Evolutionary conservation across 768 basidiomycete genomes (phyloP).

Genomic region (Xerocomellus amylosporus): DNA sequence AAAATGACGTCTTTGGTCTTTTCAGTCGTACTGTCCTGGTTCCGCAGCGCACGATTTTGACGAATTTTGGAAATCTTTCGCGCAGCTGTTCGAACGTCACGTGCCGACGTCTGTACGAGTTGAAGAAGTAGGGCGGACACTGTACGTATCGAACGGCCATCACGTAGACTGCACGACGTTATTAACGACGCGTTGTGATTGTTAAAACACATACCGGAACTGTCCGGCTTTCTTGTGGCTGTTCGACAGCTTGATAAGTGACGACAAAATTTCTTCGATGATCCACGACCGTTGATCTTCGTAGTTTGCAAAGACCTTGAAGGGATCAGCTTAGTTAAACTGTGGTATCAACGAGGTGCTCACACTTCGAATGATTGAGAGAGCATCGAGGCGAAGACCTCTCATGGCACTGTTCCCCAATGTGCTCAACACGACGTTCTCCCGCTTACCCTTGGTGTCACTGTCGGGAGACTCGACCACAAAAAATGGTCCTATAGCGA

Average conservation of each 20-base stretch:
- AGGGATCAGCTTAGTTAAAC: constrained; percentile 2
- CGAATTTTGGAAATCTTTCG: constrained; percentile 59
- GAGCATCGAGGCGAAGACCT: constrained; percentile 73
- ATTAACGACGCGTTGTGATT: neutral
- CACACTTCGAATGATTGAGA: constrained; percentile 83
- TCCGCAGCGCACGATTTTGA: constrained; percentile 57
- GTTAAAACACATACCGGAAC: constrained; percentile 59
- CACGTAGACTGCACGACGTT: constrained; percentile 61
- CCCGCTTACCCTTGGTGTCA: constrained; percentile 57
- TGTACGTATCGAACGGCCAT: constrained; percentile 89
- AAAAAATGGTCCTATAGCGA: constrained; percentile 93
- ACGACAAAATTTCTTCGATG: constrained; percentile 93
- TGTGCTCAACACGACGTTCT: constrained; percentile 53
- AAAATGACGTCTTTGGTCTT: constrained; percentile 52
- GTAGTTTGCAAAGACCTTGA: constrained; percentile 86
- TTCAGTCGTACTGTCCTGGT: constrained; percentile 59
- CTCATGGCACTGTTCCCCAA: constrained; percentile 81
- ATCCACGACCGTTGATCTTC: constrained; percentile 94
- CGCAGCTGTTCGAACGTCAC: constrained; percentile 77
- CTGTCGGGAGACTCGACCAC: constrained; percentile 67
- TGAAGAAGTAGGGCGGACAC: constrained; percentile 91
- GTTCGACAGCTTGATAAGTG: constrained; percentile 85
- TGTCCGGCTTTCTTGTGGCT: constrained; percentile 88
- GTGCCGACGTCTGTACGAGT: constrained; percentile 93
- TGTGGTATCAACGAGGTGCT: constrained; percentile 27